These are phyloP conservation scores for Wilcoxina mikolae DNA, from an alignment of 495 filamentous ascomycete species.

Conservation along the genomic window DNA sequence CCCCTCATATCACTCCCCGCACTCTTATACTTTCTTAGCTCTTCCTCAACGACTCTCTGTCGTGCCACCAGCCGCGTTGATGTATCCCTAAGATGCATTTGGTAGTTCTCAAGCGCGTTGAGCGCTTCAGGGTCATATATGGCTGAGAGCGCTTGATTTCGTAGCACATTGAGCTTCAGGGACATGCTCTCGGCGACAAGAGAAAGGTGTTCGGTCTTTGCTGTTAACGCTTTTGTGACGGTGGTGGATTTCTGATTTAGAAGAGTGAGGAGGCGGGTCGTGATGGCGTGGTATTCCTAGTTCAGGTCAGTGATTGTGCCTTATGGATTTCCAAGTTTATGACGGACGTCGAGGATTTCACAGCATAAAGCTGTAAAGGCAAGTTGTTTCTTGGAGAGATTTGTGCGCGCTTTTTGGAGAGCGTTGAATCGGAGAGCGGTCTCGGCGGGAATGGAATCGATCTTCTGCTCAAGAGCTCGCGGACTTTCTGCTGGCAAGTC, in stretches of 20 bases:
- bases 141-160: constrained; percentile 17
- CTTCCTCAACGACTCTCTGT: constrained; percentile 24
- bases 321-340: not conserved
- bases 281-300: constrained; percentile 1
- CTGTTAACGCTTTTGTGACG: constrained; percentile 9
- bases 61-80: constrained; percentile 19
- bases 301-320: not conserved
- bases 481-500: constrained; percentile 2
- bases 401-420: constrained; percentile 3
- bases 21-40: constrained; percentile 28
- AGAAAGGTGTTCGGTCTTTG: constrained; percentile 18
- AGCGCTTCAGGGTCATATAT: constrained; percentile 24
- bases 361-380: not conserved
- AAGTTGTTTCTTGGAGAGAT: not conserved
- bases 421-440: constrained; percentile 18
- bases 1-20: constrained; percentile 28
- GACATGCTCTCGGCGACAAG: constrained; percentile 22
- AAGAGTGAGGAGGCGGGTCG: not conserved
- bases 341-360: constrained; percentile 6
- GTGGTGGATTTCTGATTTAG: not conserved
- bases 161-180: constrained; percentile 23
- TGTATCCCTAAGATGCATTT: constrained; percentile 23
- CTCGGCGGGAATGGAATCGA: constrained; percentile 26
- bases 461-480: constrained; percentile 13
- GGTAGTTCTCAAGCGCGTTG: constrained; percentile 25